Percentiles rank a stretch among this genome's conserved stretches.
phyloP scores from a whole-genome alignment of 2,329 filamentous ascomycete genomes.

The Aspergillus calidoustus region DNA sequence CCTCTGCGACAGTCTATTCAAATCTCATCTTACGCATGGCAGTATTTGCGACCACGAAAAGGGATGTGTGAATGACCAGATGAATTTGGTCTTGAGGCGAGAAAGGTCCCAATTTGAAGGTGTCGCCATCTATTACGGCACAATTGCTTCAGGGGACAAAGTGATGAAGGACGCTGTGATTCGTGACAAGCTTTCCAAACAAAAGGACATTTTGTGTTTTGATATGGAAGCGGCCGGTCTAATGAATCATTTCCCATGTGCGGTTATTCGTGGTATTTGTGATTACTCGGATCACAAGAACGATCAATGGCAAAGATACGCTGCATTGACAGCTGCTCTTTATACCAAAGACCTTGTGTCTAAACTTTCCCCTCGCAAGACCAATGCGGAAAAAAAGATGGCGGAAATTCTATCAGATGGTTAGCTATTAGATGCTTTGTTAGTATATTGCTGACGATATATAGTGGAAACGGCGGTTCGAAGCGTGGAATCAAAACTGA shows the following conservation, averaged over 20 bases:
- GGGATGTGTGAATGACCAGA: no score
- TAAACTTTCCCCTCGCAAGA: not conserved
- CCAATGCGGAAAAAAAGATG: not conserved
- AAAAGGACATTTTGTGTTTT: constrained; percentile 14
- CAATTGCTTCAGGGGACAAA: constrained; percentile 15
- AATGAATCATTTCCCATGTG: constrained; percentile 12
- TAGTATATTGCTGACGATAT: not conserved
- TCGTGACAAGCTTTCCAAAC: constrained; percentile 3
- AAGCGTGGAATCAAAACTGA: not conserved
- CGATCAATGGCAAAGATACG: constrained; percentile 7
- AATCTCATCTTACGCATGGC: no score
- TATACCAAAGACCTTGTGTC: constrained; percentile 9
- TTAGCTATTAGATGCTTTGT: not conserved
- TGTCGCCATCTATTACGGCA: constrained; percentile 13
- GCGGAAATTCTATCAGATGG: not conserved
- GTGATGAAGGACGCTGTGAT: constrained; percentile 3
- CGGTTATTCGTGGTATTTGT: constrained; percentile 15
- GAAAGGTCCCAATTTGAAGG: no score
- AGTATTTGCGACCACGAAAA: no score
- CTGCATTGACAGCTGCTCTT: not conserved
- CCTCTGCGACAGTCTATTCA: not conserved
- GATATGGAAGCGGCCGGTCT: no score
- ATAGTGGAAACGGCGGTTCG: not conserved
- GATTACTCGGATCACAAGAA: constrained; percentile 9
- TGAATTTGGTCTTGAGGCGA: no score